Base-by-base conservation (phyloP, 1,139 yeast species). In the Magnusiomyces suaveolens region DNA sequence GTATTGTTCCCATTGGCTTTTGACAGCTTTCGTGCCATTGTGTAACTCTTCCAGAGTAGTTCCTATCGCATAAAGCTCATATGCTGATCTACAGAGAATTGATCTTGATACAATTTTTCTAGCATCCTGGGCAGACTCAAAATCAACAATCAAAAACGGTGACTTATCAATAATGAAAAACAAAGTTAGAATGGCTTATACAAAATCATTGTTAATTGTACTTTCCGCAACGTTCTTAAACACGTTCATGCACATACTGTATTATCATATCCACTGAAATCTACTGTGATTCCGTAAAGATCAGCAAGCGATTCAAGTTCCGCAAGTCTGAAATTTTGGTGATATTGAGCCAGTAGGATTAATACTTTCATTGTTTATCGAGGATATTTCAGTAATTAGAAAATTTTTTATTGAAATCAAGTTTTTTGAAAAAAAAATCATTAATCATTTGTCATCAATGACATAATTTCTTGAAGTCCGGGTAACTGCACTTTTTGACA, bases 261-360 rank as follows among this genome's bases (percentile, higher is more conserved):
- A 50, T 77, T 82, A 56, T 75, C 73, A 64, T 88, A 90, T 18
- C 66, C 65, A 18, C 80, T 70, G 52, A 89, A 72, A 65, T 88
- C 92, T 4, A 86, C 75, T 0, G 69, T 44, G 4, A 92, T 72
- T 18, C 72, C 71, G 60, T 80, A 71, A 54, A 84, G 68, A 47
- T 78, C 81, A 0, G 97, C 97, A 51, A 92, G 69, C 0, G 97
- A 85, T 64, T 85, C 89, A 46, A 92, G 72, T 68, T 92, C 98
- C 0, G 96, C 87, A 50, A 71, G 68, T 52, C 98, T 76, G 69
- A 92, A 92, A 60, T 79, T 78, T 54, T 86, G 82, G 66, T 87
- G 88, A 52, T 84, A 80, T 68, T 90, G 97, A 4, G 96, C 96
- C 66, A 92, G 76, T 67, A 84, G 81, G 46, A 92, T 75, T 57